These are phyloP conservation scores for Galerina sulciceps DNA, from an alignment of 768 basidiomycete species.

Conservation along the genomic window DNA sequence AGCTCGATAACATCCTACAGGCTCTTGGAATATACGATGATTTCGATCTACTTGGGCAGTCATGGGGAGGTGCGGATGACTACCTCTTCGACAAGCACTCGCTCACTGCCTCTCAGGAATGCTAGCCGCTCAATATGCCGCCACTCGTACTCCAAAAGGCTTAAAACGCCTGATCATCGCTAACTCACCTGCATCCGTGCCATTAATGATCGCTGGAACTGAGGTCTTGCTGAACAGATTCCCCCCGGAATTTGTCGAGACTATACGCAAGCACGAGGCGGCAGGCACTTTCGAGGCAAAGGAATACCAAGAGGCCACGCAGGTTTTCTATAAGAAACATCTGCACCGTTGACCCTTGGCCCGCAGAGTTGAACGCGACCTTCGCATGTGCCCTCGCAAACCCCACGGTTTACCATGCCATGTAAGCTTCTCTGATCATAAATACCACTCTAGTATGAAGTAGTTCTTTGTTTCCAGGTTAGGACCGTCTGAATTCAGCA, in stretches of 20 bases:
- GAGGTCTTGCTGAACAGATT: slow-evolving; percentile 26
- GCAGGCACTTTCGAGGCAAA: slow-evolving; percentile 16
- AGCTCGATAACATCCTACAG: slow-evolving; percentile 49
- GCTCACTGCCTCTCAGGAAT: slow-evolving; percentile 35
- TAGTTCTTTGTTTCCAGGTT: slow-evolving; percentile 26
- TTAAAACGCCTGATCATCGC: slow-evolving; percentile 33
- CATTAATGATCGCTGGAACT: slow-evolving; percentile 27
- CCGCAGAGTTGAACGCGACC: slow-evolving; percentile 31
- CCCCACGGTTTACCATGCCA: slow-evolving; percentile 34
- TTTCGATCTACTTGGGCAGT: slow-evolving; percentile 56
- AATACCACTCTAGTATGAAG: not conserved
- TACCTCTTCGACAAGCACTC: not conserved
- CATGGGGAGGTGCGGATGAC: slow-evolving; percentile 34
- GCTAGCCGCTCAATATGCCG: slow-evolving; percentile 41
- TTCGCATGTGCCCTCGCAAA: slow-evolving; percentile 29
- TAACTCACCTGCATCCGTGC: slow-evolving; percentile 33
- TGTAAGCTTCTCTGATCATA: slow-evolving; percentile 26
- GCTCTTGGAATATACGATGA: slow-evolving; percentile 47
- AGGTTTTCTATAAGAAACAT: slow-evolving; percentile 34
- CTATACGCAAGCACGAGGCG: slow-evolving; percentile 32
- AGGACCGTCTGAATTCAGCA: slow-evolving; percentile 38
- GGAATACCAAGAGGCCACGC: slow-evolving; percentile 35
- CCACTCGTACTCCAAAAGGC: slow-evolving; percentile 21
- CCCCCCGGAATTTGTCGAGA: slow-evolving; percentile 27
- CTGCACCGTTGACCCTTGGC: slow-evolving; percentile 36